Evolutionary conservation across 1,139 yeast species (phyloP).

Genomic region (Taiozyma sp.): DNA sequence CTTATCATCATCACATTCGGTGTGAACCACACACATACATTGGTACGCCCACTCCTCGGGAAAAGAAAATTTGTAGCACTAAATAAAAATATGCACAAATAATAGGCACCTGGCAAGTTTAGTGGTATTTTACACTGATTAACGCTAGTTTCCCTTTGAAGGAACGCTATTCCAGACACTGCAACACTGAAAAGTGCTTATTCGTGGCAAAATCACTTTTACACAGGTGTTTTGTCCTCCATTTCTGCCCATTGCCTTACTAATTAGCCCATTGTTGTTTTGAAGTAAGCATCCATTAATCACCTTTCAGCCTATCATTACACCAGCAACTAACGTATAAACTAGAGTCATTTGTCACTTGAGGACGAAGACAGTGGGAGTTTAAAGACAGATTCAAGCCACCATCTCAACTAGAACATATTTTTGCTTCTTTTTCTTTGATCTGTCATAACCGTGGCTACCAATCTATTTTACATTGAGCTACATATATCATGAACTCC

Average conservation of each 20-base stretch:
- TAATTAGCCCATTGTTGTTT: not conserved
- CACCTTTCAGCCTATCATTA: not conserved
- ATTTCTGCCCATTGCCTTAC: not conserved
- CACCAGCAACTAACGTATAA: not conserved
- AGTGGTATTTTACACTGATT: not conserved
- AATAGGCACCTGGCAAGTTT: not conserved
- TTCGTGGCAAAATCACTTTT: not conserved
- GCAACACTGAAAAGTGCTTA: not conserved
- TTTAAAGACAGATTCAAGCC: not conserved
- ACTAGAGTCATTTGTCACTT: not conserved
- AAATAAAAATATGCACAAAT: not conserved
- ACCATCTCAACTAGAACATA: not conserved
- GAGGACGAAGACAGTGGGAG: not conserved
- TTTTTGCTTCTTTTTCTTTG: not conserved
- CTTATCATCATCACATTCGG: not conserved
- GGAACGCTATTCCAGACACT: not conserved
- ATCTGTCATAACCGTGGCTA: not conserved
- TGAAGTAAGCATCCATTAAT: not conserved
- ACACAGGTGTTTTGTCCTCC: not conserved
- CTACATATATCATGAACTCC: slow-evolving; percentile 8
- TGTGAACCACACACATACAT: not conserved
- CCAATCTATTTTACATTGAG: not conserved
- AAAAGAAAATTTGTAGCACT: slow-evolving; percentile 1
- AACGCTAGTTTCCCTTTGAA: not conserved
- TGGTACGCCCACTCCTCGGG: slow-evolving; percentile 1